A percentile compares a stretch with the other conserved stretches of the same genome.
Conservation (phyloP, 371 early-diverging fungal species). For the Mucor irregularis region DNA sequence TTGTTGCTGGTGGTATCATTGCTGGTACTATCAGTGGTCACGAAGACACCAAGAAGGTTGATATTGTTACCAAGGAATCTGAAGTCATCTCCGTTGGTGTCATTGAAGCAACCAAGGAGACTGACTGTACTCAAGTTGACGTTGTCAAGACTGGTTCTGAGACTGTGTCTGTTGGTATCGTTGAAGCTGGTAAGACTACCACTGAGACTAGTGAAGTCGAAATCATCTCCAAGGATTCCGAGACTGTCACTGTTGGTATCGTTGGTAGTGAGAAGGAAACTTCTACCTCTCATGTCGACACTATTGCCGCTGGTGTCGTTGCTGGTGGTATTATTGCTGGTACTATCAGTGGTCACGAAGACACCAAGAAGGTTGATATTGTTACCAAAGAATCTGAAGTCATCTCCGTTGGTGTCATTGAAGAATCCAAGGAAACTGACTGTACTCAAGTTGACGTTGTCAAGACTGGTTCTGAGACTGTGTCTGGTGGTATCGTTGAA, state of each 20-base stretch:
- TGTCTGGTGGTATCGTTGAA: neutral
- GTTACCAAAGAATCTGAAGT: neutral
- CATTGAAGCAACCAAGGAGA: neutral
- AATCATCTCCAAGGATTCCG: constrained; percentile 1
- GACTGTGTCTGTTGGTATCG: neutral
- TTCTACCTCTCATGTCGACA: neutral
- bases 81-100: neutral
- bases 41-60: neutral
- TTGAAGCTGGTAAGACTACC: neutral
- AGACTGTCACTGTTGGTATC: neutral
- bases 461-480: neutral
- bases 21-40: neutral
- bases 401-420: neutral
- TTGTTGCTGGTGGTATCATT: neutral
- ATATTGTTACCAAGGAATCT: neutral
- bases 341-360: neutral
- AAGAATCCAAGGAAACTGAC: neutral
- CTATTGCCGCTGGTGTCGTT: neutral
- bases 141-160: neutral
- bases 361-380: neutral
- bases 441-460: neutral
- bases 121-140: neutral
- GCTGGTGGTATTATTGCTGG: neutral
- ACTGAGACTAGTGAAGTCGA: neutral
- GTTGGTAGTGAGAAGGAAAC: neutral